Percentiles rank a stretch among this genome's conserved stretches.
phyloP scores from a whole-genome alignment of 2,329 filamentous ascomycete species.

The Phoma sp. region DNA sequence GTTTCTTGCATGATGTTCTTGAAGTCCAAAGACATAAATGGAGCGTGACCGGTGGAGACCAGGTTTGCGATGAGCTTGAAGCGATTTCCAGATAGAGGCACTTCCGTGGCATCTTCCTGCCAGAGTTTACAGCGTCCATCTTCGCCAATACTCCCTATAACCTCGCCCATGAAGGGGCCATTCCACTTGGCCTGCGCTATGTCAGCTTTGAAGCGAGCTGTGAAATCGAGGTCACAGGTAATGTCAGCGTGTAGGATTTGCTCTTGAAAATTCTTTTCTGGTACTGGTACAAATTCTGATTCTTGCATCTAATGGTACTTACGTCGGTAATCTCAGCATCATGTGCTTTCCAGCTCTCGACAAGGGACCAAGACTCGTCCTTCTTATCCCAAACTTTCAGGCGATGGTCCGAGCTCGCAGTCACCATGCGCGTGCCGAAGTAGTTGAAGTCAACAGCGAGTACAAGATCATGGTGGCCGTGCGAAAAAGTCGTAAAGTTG shows the following conservation, averaged over 20 bases:
- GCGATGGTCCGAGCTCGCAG: constrained; percentile 89
- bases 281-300: background rate
- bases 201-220: constrained; percentile 25
- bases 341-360: constrained; percentile 89
- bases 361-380: constrained; percentile 76
- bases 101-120: constrained; percentile 86
- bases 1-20: constrained; percentile 85
- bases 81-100: constrained; percentile 75
- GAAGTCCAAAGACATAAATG: constrained; percentile 81
- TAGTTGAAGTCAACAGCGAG: constrained; percentile 89
- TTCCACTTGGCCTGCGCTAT: constrained; percentile 83
- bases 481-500: constrained; percentile 67
- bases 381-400: constrained; percentile 91
- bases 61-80: constrained; percentile 76
- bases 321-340: constrained; percentile 90
- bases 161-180: constrained; percentile 85
- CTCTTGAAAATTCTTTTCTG: background rate
- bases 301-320: constrained; percentile 41
- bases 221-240: no score
- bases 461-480: constrained; percentile 81
- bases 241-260: background rate
- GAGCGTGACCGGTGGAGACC: constrained; percentile 71
- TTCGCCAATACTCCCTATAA: constrained; percentile 86
- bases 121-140: constrained; percentile 92
- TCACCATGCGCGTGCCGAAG: constrained; percentile 90